Conservation (phyloP, 176 grass and related monocot genomes). For the Oropetium thomaeum region DNA sequence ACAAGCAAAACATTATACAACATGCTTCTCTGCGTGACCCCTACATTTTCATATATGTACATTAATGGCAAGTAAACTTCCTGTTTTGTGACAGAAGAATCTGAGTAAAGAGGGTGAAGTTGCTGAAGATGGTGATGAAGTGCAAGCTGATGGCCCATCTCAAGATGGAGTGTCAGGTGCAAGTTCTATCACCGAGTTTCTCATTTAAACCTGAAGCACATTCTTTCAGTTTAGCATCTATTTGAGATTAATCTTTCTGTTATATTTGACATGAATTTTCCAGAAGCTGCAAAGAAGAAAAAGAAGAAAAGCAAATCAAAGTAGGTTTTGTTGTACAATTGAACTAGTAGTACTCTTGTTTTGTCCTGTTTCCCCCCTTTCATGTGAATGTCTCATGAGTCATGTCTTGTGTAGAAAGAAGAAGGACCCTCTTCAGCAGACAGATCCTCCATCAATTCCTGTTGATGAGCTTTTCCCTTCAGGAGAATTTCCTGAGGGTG, state of each 20-base stretch:
- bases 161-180: conserved; percentile 55
- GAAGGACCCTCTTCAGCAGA: conserved; percentile 73
- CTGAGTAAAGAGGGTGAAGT: conserved; percentile 38
- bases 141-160: conserved; percentile 38
- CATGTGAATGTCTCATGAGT: background rate
- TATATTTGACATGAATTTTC: conserved; percentile 28
- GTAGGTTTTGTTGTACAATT: conserved; percentile 37
- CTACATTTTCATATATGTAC: background rate
- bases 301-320: conserved; percentile 87
- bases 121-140: conserved; percentile 53
- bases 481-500: conserved; percentile 80
- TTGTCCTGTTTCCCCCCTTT: conserved; percentile 25
- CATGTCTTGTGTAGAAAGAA: conserved; percentile 60
- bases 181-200: conserved; percentile 8
- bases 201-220: background rate
- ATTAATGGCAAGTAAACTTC: background rate
- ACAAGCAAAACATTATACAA: background rate
- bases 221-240: conserved; percentile 15
- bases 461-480: conserved; percentile 86
- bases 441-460: conserved; percentile 84
- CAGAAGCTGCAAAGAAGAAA: conserved; percentile 67
- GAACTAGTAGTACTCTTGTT: conserved; percentile 7
- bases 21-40: background rate
- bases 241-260: conserved; percentile 5
- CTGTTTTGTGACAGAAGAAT: conserved; percentile 7